phyloP scores from a whole-genome alignment of 176 grass and related monocot species.

The Echinochloa phyllopogon region DNA sequence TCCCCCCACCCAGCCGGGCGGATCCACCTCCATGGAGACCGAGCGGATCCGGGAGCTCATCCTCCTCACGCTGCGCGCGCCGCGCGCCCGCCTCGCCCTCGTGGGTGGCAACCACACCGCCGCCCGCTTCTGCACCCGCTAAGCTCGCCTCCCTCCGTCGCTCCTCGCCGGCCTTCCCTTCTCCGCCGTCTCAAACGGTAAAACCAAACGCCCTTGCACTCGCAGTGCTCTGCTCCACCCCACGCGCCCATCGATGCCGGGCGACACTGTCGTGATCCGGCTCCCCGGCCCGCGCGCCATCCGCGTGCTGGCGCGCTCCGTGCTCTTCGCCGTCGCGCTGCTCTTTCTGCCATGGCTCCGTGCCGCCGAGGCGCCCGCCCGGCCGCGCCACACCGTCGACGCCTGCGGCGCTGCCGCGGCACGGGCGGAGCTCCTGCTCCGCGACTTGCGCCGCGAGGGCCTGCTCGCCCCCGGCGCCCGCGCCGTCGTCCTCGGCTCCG shows the following conservation, averaged over 20 bases:
- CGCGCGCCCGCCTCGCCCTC: conserved; percentile 72
- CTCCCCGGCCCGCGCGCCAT: conserved; percentile 64
- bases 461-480: conserved; percentile 42
- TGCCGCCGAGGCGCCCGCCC: conserved; percentile 15
- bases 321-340: conserved; percentile 58
- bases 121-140: conserved; percentile 89
- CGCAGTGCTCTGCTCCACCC: neutral
- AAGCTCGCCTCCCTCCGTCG: conserved; percentile 16
- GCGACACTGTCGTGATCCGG: conserved; percentile 57
- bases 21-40: conserved; percentile 59
- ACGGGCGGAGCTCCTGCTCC: conserved; percentile 63
- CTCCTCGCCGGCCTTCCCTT: conserved; percentile 28
- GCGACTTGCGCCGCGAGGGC: conserved; percentile 65
- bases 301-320: conserved; percentile 60
- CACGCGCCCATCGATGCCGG: conserved; percentile 34
- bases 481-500: conserved; percentile 52
- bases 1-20: conserved; percentile 3
- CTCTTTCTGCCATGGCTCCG: conserved; percentile 64
- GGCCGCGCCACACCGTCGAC: conserved; percentile 2
- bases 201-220: conserved; percentile 31
- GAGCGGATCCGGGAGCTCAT: conserved; percentile 66
- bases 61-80: conserved; percentile 63
- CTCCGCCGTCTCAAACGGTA: conserved; percentile 12
- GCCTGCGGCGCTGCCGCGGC: conserved; percentile 44
- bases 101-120: conserved; percentile 97